A percentile compares a stretch with the other conserved stretches of the same genome.
phyloP scores from a whole-genome alignment of 768 basidiomycete genomes.

The Agrocybe praecox region DNA sequence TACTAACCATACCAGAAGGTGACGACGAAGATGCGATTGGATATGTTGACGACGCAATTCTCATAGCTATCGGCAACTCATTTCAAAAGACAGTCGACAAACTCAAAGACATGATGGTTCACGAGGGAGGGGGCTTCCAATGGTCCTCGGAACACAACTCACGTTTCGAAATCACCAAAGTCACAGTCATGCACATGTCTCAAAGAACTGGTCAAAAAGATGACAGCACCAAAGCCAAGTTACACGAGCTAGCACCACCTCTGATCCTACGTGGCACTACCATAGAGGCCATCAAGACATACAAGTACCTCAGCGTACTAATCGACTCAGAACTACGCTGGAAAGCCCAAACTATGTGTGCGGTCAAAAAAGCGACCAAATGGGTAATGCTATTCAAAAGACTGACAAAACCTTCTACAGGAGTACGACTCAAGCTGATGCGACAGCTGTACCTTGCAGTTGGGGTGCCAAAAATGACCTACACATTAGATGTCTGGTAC shows the following conservation, averaged over 20 bases:
- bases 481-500: conserved; percentile 8
- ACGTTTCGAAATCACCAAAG: conserved; percentile 6
- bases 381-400: conserved; percentile 10
- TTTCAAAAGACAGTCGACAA: conserved; percentile 3
- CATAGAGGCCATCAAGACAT: background rate
- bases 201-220: background rate
- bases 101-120: conserved; percentile 6
- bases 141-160: conserved; percentile 13
- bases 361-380: conserved; percentile 6
- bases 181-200: conserved; percentile 1
- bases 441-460: conserved; percentile 9
- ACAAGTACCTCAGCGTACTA: conserved; percentile 1
- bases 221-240: background rate
- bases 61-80: conserved; percentile 21
- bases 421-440: conserved; percentile 10
- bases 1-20: conserved; percentile 6
- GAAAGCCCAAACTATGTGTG: background rate
- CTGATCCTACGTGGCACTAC: background rate
- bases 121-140: background rate
- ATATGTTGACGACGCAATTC: conserved; percentile 30
- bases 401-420: conserved; percentile 7
- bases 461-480: conserved; percentile 10
- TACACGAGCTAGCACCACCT: background rate
- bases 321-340: conserved; percentile 1
- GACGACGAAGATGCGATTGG: conserved; percentile 16